Evolutionary conservation across 208 protist genomes (phyloP), one percentile per base, ranked within the genome.

Genomic region (Wallacemonas sp.): DNA sequence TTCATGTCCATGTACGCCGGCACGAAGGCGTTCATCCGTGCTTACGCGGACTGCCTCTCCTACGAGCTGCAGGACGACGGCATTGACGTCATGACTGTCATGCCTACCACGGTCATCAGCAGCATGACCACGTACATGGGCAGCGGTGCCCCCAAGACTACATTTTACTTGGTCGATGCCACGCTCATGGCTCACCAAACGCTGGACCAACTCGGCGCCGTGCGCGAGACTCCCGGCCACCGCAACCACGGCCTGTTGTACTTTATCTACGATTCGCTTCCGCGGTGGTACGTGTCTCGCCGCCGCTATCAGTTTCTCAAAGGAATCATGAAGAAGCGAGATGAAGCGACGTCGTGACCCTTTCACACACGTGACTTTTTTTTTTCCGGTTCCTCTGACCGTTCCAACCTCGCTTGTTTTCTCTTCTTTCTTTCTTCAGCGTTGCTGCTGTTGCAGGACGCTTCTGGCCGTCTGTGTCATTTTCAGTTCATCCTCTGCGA

Each of bases 1-100:
- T 54, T 88, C 39, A 45, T 90, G 12, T 32, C 80, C 29, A 74
- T 73, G 27, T 94, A 94, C 66, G 62, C 71, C 15, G 86, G 68
- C 19, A 84, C 72, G 32, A 94, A 94, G 66, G 74, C 79, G 13
- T 91, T 88, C 58, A 74, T 63, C 54, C 22, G 75, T 9, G 65
- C 72, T 22, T 89, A 83, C 58, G 68, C 66, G 22, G 19, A 63
- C 32, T 45, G 58, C 27, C 58, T 93, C n/a, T 41, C 42, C 15
- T 71, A 74, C 34, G 86, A 93, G 71, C 71, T 74, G 37, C 22
- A 41, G 39, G 34, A 38, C 2, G 66, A 52, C 27, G 59, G 63
- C 27, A 50, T 85, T 32, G 73, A 87, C 42, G 76, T 81, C 9
- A 34, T 85, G 8, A 67, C 58, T 2, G 70, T 79, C 1, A 74